Evolutionary conservation across 2,329 filamentous ascomycete genomes (phyloP).

Genomic region (Diplodia sapinea): DNA sequence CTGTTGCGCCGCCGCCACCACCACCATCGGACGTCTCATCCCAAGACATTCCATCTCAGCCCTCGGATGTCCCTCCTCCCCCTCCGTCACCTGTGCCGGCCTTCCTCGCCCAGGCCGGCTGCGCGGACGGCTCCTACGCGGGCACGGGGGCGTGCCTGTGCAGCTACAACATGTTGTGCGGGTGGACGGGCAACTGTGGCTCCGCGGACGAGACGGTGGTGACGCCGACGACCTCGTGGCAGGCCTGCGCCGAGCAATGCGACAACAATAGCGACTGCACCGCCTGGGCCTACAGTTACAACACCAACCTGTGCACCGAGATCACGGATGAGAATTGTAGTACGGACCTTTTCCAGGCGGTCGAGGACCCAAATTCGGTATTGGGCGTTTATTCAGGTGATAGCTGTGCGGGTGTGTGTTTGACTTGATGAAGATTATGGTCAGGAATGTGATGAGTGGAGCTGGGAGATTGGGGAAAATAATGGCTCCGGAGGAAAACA

Average conservation of each 20-base stretch:
- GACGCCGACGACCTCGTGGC: background rate
- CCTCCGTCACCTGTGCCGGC: background rate
- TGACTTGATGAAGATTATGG: background rate
- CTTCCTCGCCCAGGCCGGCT: background rate
- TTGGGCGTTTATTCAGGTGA: background rate
- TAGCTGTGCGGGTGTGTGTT: background rate
- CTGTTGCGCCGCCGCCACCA: no score
- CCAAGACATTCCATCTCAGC: background rate
- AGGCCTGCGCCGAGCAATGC: background rate
- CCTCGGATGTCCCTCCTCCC: background rate
- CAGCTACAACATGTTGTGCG: background rate
- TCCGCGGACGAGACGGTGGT: background rate
- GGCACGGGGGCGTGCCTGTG: conserved; percentile 2
- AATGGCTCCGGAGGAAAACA: no score
- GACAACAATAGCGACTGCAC: conserved; percentile 21
- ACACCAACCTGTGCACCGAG: background rate
- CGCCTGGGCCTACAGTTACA: background rate
- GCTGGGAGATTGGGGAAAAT: no score
- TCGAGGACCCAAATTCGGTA: background rate
- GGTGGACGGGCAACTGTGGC: background rate
- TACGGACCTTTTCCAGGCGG: background rate
- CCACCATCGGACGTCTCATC: no score
- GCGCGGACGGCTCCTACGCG: background rate
- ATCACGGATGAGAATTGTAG: background rate
- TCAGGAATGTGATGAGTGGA: no score